Base-by-base conservation (phyloP, 768 basidiomycete species). In the Hygrocybe coccinea region DNA sequence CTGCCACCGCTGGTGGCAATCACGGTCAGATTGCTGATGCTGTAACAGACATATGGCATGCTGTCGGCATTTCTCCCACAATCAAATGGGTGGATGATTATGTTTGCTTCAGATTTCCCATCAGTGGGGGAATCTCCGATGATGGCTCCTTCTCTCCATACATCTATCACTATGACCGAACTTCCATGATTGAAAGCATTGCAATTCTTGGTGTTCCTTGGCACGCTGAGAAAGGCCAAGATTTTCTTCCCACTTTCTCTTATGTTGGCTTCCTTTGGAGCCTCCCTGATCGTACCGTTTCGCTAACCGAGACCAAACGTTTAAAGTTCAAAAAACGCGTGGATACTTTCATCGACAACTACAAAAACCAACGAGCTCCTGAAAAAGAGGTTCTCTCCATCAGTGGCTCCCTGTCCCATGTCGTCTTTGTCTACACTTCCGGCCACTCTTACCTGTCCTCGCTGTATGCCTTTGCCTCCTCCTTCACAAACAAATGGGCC, bases 231-330 rank as follows among this genome's bases (percentile, higher is more conserved):
- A 64, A 65, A 41, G 61, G 60, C 19, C 37, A 56, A 2, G 56
- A 57, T 1, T 72, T 70, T 52, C 14, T 9, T 0, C n/a, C 38
- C 43, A 24, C 25, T 0, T 58, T 62, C 36, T 39, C 37, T 2
- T 74, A 68, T 47, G 44, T 70, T 7, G 71, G 71, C 2, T 67
- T 72, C 43, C 25, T 43, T 4, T 73, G 71, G 72, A 62, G 71
- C 54, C 35, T 73, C 9, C 41, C 38, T 9, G n/a, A 22, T 10
- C 58, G 59, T 12, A 56, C 59, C 0, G 69, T 72, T 3, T 56
- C 60, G 1, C 57, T 74, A 0, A 64, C 68, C 1, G 59, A 69
- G 19, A 15, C 51, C 14, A 73, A 73, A 52, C 63, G 62, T 0
- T 12, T 54, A 6, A 72, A 69, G 34, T 67, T 63, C 49, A 60